These are phyloP conservation scores for Fusarium chlamydosporum DNA, from an alignment of 2,329 filamentous ascomycete genomes.

Conservation along the genomic window DNA sequence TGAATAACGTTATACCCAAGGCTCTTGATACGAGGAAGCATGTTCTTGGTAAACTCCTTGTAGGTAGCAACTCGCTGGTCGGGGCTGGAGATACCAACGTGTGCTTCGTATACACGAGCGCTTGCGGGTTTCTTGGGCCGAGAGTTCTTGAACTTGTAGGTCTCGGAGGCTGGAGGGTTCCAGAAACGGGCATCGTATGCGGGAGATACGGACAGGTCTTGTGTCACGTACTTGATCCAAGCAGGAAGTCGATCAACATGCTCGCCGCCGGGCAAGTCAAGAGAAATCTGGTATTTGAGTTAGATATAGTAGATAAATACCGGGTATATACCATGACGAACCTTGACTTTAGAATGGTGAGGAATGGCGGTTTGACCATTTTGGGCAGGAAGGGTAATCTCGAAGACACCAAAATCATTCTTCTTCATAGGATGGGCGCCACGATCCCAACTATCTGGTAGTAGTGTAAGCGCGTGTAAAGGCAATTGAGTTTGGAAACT, in stretches of 20 bases:
- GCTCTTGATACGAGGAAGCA: constrained; percentile 89
- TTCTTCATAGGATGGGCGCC: constrained; percentile 89
- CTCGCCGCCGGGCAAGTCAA: constrained; percentile 83
- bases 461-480: constrained; percentile 48
- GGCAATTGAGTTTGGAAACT: constrained; percentile 50
- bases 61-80: constrained; percentile 92
- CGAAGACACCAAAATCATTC: constrained; percentile 87
- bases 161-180: constrained; percentile 85
- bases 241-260: constrained; percentile 89
- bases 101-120: constrained; percentile 96
- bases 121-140: constrained; percentile 87
- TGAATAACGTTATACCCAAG: constrained; percentile 98
- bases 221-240: constrained; percentile 98
- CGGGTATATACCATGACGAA: constrained; percentile 54
- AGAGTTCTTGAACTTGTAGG: constrained; percentile 86
- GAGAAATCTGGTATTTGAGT: constrained; percentile 74
- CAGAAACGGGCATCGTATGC: constrained; percentile 97
- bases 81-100: constrained; percentile 95
- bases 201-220: constrained; percentile 89
- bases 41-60: constrained; percentile 95
- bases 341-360: constrained; percentile 97
- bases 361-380: constrained; percentile 83
- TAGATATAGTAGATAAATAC: constrained; percentile 6
- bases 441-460: constrained; percentile 85
- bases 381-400: constrained; percentile 80